Evolutionary conservation across 2,329 filamentous ascomycete species (phyloP), one percentile per base, ranked within the genome.

Genomic region (Exophiala aquamarina): DNA sequence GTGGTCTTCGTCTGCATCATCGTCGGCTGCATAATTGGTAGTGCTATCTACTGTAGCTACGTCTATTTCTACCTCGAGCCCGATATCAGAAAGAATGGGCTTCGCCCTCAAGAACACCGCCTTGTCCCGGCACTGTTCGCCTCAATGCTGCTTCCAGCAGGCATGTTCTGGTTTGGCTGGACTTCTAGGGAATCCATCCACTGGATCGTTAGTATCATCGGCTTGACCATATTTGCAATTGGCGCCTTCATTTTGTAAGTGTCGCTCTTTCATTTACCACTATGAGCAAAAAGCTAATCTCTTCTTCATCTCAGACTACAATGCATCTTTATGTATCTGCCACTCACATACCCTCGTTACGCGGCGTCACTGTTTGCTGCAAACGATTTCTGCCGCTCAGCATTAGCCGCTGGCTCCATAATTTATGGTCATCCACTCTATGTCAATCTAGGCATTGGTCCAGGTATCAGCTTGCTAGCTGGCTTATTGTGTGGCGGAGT

Each of bases 1-100:
- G 72, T 84, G 8, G 74, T 82, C 35, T 85, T 85, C 68, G 67
- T 81, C 39, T 78, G 75, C 54, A 73, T 84, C 58, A 67, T 82
- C 19, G 72, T 83, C n/a, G 70, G 77, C 8, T 81, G 77, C 59
- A 48, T 79, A 5, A 60, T 83, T 46, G 78, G 74, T 31, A 66
- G 79, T 31, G 65, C 58, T 37, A 49, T 70, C 36, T 83, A 81
- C 65, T 61, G 64, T 47, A 58, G 66, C 38, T 83, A 81, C 65
- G 67, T 81, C 31, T 69, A 73, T 64, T 76, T 66, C 48, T 72
- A 77, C 56, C 73, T 74, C 3, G 64, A 67, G 11, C 77, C 77
- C 52, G 80, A 83, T 4, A 56, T 66, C 28, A 54, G 45, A 48
- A 69, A 67, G 42, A 66, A 67, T 48, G 78, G 77, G 46, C 71